Percentiles rank a stretch among this genome's conserved stretches.
Evolutionary conservation across 2,329 filamentous ascomycete genomes (phyloP).

Genomic region (Chaetomium olivaceum): DNA sequence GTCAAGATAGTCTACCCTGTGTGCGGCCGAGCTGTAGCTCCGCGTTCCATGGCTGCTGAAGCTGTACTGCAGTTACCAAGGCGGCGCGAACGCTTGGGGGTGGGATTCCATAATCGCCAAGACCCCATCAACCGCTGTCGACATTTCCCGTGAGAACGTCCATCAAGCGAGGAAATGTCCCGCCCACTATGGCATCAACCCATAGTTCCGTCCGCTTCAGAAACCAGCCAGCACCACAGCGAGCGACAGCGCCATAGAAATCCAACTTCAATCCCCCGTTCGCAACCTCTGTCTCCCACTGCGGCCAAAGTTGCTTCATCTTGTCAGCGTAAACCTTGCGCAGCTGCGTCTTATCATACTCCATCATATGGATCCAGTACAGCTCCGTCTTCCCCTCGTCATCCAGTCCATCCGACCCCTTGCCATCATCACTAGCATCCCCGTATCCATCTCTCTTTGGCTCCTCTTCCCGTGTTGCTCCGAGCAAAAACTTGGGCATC

Average conservation of each 20-base stretch:
- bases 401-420: conserved; percentile 33
- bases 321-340: conserved; percentile 3
- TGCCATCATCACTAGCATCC: conserved; percentile 32
- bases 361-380: conserved; percentile 7
- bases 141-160: neutral
- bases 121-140: neutral
- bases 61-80: too few relatives aligned
- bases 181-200: neutral
- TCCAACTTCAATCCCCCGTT: neutral
- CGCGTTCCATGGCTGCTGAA: too few relatives aligned
- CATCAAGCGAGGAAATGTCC: conserved; percentile 10
- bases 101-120: too few relatives aligned
- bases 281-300: neutral
- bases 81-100: too few relatives aligned
- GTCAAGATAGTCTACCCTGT: too few relatives aligned
- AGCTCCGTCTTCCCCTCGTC: conserved; percentile 37
- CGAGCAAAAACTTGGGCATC: conserved; percentile 38
- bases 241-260: neutral
- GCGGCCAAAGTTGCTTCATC: conserved; percentile 12
- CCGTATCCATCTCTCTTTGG: conserved; percentile 35
- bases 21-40: too few relatives aligned
- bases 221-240: neutral
- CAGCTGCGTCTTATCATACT: conserved; percentile 1
- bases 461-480: conserved; percentile 34
- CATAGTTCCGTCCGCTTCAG: neutral